These are phyloP conservation scores for Steccherinum ochraceum DNA, from an alignment of 768 basidiomycete species.

Conservation along the genomic window DNA sequence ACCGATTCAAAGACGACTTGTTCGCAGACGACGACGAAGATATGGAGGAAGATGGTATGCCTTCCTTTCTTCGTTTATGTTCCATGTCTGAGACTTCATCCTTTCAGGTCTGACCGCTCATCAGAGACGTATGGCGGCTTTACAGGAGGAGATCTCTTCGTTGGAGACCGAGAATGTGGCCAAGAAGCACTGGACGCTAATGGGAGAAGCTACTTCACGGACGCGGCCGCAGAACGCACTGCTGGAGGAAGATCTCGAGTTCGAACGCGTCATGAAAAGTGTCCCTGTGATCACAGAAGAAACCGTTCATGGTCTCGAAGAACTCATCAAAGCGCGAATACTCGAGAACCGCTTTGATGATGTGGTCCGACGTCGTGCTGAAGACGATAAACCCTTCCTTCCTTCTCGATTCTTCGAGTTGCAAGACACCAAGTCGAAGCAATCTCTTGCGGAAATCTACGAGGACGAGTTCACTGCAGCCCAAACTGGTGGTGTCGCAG, in stretches of 20 bases:
- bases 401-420: conserved; percentile 87
- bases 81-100: not conserved
- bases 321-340: conserved; percentile 85
- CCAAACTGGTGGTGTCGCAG: conserved; percentile 44
- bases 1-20: conserved; percentile 69
- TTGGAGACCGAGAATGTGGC: conserved; percentile 86
- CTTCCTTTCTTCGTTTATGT: not conserved
- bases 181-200: conserved; percentile 86
- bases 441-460: conserved; percentile 93
- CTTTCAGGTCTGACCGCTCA: conserved; percentile 62
- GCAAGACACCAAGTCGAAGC: conserved; percentile 80
- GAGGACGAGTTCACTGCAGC: conserved; percentile 84
- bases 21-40: conserved; percentile 66
- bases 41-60: conserved; percentile 17
- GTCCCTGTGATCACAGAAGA: conserved; percentile 91
- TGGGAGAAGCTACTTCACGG: conserved; percentile 83
- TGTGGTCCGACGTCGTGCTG: conserved; percentile 72
- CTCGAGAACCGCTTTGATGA: conserved; percentile 85
- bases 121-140: conserved; percentile 67
- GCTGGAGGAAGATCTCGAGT: conserved; percentile 91
- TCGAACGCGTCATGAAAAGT: conserved; percentile 82
- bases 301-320: conserved; percentile 74
- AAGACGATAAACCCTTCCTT: conserved; percentile 84
- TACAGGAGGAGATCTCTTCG: conserved; percentile 72
- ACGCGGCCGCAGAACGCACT: conserved; percentile 86